Base-by-base conservation (phyloP, 2,329 filamentous ascomycete species). In the Knufia fluminis region DNA sequence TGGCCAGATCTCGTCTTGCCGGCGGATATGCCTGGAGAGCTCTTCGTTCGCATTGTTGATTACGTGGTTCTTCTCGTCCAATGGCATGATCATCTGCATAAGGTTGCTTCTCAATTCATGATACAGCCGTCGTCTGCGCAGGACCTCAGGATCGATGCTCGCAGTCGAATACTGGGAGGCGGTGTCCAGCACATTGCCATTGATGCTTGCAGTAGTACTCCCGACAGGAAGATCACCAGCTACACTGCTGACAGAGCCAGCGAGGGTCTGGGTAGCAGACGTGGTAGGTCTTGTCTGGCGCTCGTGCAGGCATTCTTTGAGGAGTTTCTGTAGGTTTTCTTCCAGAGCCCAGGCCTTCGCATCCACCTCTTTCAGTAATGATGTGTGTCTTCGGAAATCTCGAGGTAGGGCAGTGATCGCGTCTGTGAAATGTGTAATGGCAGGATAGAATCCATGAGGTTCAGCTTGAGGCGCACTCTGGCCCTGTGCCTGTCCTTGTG, bases 41-140 rank as follows among this genome's bases (percentile, higher is more conserved):
- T 90, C 87, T 59, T 94, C 86, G 60, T 91, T 92, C 48, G 92
- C 91, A 14, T 91, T 94, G 32, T 86, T 85, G 50, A 97, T 85
- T 59, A 98, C 92, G 59, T 96, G 90, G 58, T 96, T 95, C 70
- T 98, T 98, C 69, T 98, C 92, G 62, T 98, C 92, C 32, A 97
- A 77, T 1, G 90, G 91, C 42, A 88, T 80, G 39, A 97, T 80
- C 74, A 97, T 85, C 59, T 90, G 85, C 57, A 84, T 80, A 46
- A 95, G 83, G 56, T 85, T 83, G 59, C 81, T 76, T 32, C 88
- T 83, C 47, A 91, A 81, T 52, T 87, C 82, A 60, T 82, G 80
- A 64, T 91, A 94, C 36, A 90, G 73, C 60, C 85, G 79, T 57
- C 87, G 81, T 56, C 70, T 68, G 32, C 52, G 50, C 19, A 52